These are phyloP conservation scores for Naegleria lovaniensis DNA, from an alignment of 208 protist genomes.

Conservation along the genomic window DNA sequence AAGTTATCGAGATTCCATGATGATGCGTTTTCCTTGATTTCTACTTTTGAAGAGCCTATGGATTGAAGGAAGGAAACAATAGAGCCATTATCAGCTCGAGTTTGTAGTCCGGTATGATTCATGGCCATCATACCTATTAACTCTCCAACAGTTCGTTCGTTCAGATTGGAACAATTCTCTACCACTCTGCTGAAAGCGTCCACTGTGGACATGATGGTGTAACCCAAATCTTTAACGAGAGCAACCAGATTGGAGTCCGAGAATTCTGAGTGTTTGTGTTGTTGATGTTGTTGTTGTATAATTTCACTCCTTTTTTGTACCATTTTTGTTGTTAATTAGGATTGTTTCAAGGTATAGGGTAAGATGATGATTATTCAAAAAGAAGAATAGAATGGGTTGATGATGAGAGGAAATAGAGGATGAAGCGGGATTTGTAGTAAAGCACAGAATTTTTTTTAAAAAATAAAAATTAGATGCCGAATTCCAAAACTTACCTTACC, in stretches of 20 bases:
- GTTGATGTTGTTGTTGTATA: background rate
- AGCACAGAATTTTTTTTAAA: no score
- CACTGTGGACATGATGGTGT: conserved; percentile 16
- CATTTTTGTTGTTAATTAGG: background rate
- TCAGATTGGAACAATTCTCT: conserved; percentile 36
- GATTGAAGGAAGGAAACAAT: background rate
- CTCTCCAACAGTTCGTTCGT: conserved; percentile 42
- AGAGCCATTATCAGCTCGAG: background rate
- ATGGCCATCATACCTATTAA: conserved; percentile 47
- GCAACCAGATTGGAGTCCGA: background rate
- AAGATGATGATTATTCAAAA: no score
- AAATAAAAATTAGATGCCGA: no score
- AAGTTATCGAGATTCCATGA: conserved; percentile 52
- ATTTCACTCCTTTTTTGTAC: background rate
- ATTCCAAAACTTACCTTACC: no score
- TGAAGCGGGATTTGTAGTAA: no score
- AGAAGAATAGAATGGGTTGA: no score
- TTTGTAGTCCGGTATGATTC: conserved; percentile 29
- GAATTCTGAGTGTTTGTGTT: background rate
- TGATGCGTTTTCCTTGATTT: background rate
- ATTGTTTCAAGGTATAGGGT: background rate
- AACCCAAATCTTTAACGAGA: conserved; percentile 44
- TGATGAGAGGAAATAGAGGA: no score
- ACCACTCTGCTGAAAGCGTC: conserved; percentile 39
- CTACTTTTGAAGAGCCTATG: background rate